Base-by-base conservation (phyloP, 2,329 filamentous ascomycete species). In the Fusarium sp. region DNA sequence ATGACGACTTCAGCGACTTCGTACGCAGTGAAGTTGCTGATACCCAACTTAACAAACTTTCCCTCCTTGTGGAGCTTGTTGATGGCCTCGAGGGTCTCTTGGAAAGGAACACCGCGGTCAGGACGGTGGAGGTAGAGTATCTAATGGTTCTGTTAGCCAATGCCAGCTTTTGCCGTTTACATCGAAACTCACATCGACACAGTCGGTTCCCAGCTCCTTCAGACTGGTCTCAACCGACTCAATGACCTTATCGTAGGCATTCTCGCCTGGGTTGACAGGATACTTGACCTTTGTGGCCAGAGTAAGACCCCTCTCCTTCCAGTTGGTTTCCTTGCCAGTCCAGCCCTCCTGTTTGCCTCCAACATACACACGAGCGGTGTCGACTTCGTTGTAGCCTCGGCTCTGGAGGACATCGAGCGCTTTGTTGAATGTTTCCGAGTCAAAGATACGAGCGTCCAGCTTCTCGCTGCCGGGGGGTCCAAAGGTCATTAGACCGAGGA, bases 401-500 rank as follows among this genome's bases (percentile, higher is more conserved):
- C 81, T 79, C 75, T 94, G 90, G 72, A 96, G 87, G 64, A 88
- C 82, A 73, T 94, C 89, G 34, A 96, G 85, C 39, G 85, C 84
- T 68, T 85, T 85, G 68, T 88, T 91, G 79, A 89, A 92, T 39
- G 90, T 88, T 55, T 86, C 75, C 3, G 82, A 29, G 52, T 82
- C 79, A 9, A 91, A 93, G 71, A 96, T 88, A 41, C 92, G 88
- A 40, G 89, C 91, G 32, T 91, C 91, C 11, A 73, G 68, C 11
- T 73, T 67, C 56, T 83, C 81, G 54, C 86, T 84, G 3, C 61
- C 61, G n/a, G 61, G 61, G n/a, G 91, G 87, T 28, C 90, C 91
- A 79, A 92, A 93, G 72, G 90, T 93, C 92, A 96, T 95, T 51
- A 93, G 83, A 65, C 92, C 92, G 35, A 96, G 87, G 81, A 96